Evolutionary conservation across 192 early-diverging fungal species (phyloP).

Genomic region (Piromyces finnis): DNA sequence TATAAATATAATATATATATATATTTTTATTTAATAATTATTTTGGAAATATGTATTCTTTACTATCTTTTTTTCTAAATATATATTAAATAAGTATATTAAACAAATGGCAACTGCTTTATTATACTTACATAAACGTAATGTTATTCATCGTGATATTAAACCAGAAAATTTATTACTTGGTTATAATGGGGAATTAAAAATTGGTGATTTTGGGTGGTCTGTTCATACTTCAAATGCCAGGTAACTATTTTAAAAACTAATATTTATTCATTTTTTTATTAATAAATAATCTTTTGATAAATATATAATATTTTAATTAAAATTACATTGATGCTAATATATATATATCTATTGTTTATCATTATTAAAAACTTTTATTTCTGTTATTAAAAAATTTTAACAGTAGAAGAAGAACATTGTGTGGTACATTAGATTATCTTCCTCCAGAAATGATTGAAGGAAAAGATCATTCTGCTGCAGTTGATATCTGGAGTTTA

Average conservation of each 20-base stretch:
- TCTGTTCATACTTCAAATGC: conserved; percentile 66
- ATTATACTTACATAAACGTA: conserved; percentile 67
- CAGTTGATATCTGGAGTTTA: conserved; percentile 82
- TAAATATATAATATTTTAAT: no score
- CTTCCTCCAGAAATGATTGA: conserved; percentile 93
- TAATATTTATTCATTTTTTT: no score
- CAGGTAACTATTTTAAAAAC: conserved; percentile 1
- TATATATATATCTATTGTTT: background rate
- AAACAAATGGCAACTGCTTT: conserved; percentile 73
- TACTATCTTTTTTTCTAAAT: no score
- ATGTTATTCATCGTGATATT: conserved; percentile 91
- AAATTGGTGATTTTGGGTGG: conserved; percentile 97
- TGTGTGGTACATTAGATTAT: conserved; percentile 93
- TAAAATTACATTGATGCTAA: no score
- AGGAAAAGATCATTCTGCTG: conserved; percentile 53
- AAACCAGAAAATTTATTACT: conserved; percentile 91
- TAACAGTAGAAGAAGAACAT: conserved; percentile 46
- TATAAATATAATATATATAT: no score
- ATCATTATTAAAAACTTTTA: no score
- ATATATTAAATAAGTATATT: conserved; percentile 58
- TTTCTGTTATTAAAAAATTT: no score
- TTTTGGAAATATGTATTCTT: no score
- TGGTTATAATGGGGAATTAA: conserved; percentile 70
- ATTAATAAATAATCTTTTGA: no score
- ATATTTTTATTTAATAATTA: no score